These are phyloP conservation scores for Sporothrix euskadiensis DNA, from an alignment of 2,329 filamentous ascomycete species.

Conservation along the genomic window DNA sequence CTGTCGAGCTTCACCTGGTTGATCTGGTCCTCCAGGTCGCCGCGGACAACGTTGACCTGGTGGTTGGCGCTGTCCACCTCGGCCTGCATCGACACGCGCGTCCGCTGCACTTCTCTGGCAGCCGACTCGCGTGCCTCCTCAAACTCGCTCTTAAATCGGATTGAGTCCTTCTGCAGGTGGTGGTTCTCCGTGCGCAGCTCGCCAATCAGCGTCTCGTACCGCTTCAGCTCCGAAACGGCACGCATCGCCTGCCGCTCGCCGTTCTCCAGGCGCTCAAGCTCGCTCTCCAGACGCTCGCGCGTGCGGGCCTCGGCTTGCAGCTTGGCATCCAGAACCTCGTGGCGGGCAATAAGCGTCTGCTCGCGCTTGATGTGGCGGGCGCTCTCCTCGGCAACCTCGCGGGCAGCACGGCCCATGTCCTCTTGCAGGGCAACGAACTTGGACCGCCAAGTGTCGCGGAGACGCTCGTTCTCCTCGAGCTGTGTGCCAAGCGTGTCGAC, in stretches of 20 bases:
- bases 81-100: constrained; percentile 73
- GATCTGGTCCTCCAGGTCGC: constrained; percentile 79
- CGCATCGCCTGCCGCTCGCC: constrained; percentile 66
- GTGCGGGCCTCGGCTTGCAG: constrained; percentile 74
- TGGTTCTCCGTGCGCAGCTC: constrained; percentile 67
- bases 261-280: constrained; percentile 64
- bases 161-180: constrained; percentile 67
- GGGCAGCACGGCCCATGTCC: constrained; percentile 77
- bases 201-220: constrained; percentile 56
- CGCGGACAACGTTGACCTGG: constrained; percentile 79
- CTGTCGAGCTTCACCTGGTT: constrained; percentile 77
- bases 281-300: constrained; percentile 64
- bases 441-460: constrained; percentile 78
- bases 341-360: constrained; percentile 73
- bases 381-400: constrained; percentile 81
- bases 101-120: constrained; percentile 77
- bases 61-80: constrained; percentile 83
- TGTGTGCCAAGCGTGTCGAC: constrained; percentile 74
- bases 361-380: constrained; percentile 76
- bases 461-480: constrained; percentile 79
- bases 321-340: constrained; percentile 75
- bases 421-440: constrained; percentile 85
- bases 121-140: constrained; percentile 79
- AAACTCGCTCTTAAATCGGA: constrained; percentile 76
- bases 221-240: constrained; percentile 62